Conservation (phyloP, 768 basidiomycete genomes). For the Suillus placidus region DNA sequence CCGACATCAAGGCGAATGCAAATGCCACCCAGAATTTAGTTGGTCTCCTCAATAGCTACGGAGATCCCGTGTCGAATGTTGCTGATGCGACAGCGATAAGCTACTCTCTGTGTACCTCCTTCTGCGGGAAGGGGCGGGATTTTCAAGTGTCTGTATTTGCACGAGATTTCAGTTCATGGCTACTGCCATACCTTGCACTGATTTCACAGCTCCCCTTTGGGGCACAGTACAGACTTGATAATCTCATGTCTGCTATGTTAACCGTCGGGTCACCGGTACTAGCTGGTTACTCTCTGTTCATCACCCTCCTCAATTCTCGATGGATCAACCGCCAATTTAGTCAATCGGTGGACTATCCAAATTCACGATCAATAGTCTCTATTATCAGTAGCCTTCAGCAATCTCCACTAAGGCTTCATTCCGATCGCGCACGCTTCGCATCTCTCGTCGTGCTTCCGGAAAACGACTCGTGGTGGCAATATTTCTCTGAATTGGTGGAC, state of each 20-base stretch:
- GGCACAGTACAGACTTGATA: constrained; percentile 40
- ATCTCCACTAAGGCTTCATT: constrained; percentile 31
- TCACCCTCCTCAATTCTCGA: constrained; percentile 46
- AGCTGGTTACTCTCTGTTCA: constrained; percentile 46
- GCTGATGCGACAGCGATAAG: constrained; percentile 18
- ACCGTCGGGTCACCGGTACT: constrained; percentile 48
- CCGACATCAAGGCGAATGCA: constrained; percentile 14
- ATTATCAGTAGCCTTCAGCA: constrained; percentile 42
- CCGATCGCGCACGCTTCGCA: constrained; percentile 26
- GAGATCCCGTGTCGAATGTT: constrained; percentile 6
- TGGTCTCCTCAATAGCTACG: constrained; percentile 9
- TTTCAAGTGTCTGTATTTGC: constrained; percentile 25
- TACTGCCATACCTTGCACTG: constrained; percentile 51
- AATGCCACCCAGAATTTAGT: background rate
- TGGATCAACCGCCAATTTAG: constrained; percentile 41
- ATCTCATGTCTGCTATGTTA: constrained; percentile 44
- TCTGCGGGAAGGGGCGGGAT: constrained; percentile 16
- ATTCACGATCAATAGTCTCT: constrained; percentile 22
- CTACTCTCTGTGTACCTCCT: background rate
- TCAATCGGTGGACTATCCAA: constrained; percentile 31
- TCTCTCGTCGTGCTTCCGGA: constrained; percentile 40
- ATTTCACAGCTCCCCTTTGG: constrained; percentile 54
- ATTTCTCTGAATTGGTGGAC: constrained; percentile 32
- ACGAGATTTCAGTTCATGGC: constrained; percentile 46
- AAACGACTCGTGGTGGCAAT: constrained; percentile 42